Percentiles rank a stretch among this genome's conserved stretches.
Evolutionary conservation across 2,329 filamentous ascomycete genomes (phyloP).

Genomic region (Pseudohalonectria lignicola): DNA sequence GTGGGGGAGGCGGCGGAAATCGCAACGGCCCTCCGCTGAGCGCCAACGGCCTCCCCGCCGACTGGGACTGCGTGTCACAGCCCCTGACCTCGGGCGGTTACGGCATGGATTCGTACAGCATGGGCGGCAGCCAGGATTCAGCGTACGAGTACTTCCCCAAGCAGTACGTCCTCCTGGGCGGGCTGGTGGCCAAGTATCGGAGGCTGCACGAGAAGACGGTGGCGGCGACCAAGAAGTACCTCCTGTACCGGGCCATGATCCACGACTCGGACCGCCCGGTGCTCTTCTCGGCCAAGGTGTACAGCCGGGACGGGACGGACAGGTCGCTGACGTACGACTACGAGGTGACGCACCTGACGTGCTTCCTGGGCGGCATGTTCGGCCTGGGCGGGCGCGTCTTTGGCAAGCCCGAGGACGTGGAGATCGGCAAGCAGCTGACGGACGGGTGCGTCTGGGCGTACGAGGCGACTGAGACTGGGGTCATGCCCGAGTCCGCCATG

Average conservation of each 20-base stretch:
- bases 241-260: conserved; percentile 71
- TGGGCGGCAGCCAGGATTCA: conserved; percentile 59
- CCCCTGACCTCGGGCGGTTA: conserved; percentile 39
- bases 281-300: conserved; percentile 60
- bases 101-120: conserved; percentile 37
- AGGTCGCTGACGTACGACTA: conserved; percentile 37
- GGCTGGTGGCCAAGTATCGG: conserved; percentile 59
- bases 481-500: conserved; percentile 51
- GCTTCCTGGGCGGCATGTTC: conserved; percentile 62
- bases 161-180: conserved; percentile 67
- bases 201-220: conserved; percentile 60
- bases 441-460: conserved; percentile 65
- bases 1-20: background rate
- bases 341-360: conserved; percentile 52
- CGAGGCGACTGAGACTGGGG: conserved; percentile 43
- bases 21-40: conserved; percentile 16
- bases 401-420: conserved; percentile 45
- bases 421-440: conserved; percentile 50
- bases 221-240: conserved; percentile 56
- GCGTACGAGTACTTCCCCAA: conserved; percentile 63
- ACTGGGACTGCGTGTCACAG: conserved; percentile 45
- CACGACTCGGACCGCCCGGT: conserved; percentile 54
- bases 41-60: conserved; percentile 19
- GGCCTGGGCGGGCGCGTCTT: conserved; percentile 55
- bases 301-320: conserved; percentile 28